Evolutionary conservation across 1,284 basidiomycete species (phyloP), one percentile per base, ranked within the genome.

Genomic region (Stygiomarasmius scandens): DNA sequence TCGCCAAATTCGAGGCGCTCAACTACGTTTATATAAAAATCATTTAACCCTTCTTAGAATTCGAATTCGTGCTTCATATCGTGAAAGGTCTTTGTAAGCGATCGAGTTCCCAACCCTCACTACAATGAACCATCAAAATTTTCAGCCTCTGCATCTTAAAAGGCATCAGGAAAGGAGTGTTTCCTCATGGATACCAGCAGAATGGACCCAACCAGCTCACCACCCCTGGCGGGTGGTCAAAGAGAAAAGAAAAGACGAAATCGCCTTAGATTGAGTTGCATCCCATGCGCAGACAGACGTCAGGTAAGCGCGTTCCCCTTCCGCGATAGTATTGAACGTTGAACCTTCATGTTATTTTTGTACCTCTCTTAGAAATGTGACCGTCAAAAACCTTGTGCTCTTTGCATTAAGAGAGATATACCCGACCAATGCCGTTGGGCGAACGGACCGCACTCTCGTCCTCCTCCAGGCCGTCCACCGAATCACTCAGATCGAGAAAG

Each of bases 401-500:
- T 81, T 2, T 84, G 82, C 62, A 72, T 75, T 24, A 73, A 75
- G n/a, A 70, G 81, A 54, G 80, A 77, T 10, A 77, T 83, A 11
- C 66, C 78, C 19, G 77, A 84, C 64, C 71, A 83, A 3, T 84
- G 82, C 67, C 76, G 78, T 49, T 83, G 81, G 81, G 81, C 81
- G 63, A 74, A 73, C 9, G 74, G 79, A 10, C 78, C 78, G 25
- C 69, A 79, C 47, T 76, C 78, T 24, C 77, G 81, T 14, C 81
- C 81, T 20, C 48, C 75, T 8, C 81, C 81, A 20, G 77, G 78
- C 41, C 71, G 79, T 38, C 80, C 80, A 2, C 80, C 76, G 0
- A 58, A 61, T 32, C 48, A 65, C 23, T 50, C 63, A 22, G 52
- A 52, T 19, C 36, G 58, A 24, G 64, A 61, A 22, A 63, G 63